Base-by-base conservation (phyloP, 2,329 filamentous ascomycete species). In the Lachnellula suecica region DNA sequence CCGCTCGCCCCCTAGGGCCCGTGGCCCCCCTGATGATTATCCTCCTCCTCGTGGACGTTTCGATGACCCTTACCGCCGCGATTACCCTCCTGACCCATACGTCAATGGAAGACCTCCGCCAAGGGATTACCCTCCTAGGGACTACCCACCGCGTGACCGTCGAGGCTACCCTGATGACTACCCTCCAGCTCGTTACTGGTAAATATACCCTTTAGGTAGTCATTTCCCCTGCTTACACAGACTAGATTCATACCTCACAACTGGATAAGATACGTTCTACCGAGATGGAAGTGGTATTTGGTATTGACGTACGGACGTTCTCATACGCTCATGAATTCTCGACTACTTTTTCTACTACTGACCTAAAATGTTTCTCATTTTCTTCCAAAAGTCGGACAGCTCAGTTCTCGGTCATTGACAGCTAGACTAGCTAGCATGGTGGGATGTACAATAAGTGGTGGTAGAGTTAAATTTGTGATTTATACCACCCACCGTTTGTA, bases 1-100 rank as follows among this genome's bases (percentile, higher is more conserved):
- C 66, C 87, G 90, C 52, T 91, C 89, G 51, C 90, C 91, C 56
- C 88, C 88, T 41, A 87, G 88, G 60, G 86, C 87, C 59, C 79
- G 80, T 59, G 78, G 77, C 20, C 85, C 88, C 41, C 78, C 88
- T 58, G 87, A 92, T 56, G 91, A 96, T 66, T 94, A 96, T 62
- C 83, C 84, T 49, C 83, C 84, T 59, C 82, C 81, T 52, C 78
- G 79, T 50, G 78, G 87, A 57, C 78, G 87, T 53, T 89, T 88
- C 65, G 88, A 91, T 53, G 90, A 94, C 63, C 86, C 87, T 25
- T 94, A 93, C 72, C 81, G 84, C 61, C 77, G 85, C 59, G 82
- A 88, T 66, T 81, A 85, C 59, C 82, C 83, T 44, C 63, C 66
- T 37, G 83, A 85, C 53, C 81, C 82, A 44, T 87, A 87, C 62